These are phyloP conservation scores for Clavulina sp. DNA, from an alignment of 768 basidiomycete species.

Conservation along the genomic window DNA sequence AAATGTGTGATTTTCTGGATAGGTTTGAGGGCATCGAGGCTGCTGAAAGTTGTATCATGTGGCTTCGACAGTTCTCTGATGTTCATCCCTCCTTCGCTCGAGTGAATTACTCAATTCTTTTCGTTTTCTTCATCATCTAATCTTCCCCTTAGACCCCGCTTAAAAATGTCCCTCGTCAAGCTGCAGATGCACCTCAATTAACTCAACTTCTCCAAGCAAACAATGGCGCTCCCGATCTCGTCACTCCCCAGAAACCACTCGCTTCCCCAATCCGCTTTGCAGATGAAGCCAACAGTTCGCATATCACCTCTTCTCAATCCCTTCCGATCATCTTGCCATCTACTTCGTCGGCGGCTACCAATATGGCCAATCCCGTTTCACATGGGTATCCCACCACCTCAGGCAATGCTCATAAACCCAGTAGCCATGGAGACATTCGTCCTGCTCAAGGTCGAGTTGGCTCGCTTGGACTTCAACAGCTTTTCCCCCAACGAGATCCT, in stretches of 20 bases:
- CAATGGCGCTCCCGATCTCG: neutral
- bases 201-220: neutral
- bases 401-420: neutral
- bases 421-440: neutral
- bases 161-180: neutral
- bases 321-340: neutral
- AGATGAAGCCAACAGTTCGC: neutral
- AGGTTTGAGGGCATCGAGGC: slow-evolving; percentile 53
- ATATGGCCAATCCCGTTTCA: neutral
- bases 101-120: slow-evolving; percentile 23
- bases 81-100: slow-evolving; percentile 79
- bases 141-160: neutral
- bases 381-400: neutral
- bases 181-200: no score
- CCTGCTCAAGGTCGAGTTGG: neutral
- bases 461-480: neutral
- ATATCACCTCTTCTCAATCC: neutral
- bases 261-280: neutral
- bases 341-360: neutral
- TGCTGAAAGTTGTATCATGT: slow-evolving; percentile 57
- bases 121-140: neutral
- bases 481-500: neutral
- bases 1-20: slow-evolving; percentile 1
- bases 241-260: neutral
- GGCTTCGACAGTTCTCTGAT: slow-evolving; percentile 53